Percentiles rank a stretch among this genome's conserved stretches.
Conservation (phyloP, 2,329 filamentous ascomycete species). For the Sporothrix humicola region DNA sequence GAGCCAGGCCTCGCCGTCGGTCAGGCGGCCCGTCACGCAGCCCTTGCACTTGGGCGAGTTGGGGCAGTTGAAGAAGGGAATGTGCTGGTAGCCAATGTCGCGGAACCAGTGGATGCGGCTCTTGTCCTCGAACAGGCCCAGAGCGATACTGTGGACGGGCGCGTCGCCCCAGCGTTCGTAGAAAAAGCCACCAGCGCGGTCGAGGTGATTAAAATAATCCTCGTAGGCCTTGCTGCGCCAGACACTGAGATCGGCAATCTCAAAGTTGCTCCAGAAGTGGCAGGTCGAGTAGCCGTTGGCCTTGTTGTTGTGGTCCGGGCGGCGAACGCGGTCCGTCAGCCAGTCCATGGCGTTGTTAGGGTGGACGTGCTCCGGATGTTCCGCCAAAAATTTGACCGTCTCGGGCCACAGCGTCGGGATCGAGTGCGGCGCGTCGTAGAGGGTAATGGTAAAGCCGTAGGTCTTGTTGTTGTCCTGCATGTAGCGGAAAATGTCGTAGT, state of each 20-base stretch:
- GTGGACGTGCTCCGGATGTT: conserved; percentile 80
- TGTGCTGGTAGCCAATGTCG: conserved; percentile 97
- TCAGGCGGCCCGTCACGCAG: conserved; percentile 85
- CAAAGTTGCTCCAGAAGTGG: conserved; percentile 99
- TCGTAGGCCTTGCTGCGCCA: conserved; percentile 90
- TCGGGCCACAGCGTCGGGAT: conserved; percentile 94
- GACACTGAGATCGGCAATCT: conserved; percentile 91
- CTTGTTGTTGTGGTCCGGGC: conserved; percentile 78
- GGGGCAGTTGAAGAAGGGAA: conserved; percentile 98
- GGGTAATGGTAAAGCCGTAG: conserved; percentile 97
- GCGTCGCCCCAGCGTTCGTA: conserved; percentile 70
- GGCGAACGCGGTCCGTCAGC: conserved; percentile 77
- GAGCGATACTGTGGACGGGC: conserved; percentile 90
- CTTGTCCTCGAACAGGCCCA: conserved; percentile 90
- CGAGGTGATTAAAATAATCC: conserved; percentile 94
- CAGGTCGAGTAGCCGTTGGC: conserved; percentile 97
- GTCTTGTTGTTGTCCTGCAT: conserved; percentile 99
- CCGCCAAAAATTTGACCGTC: conserved; percentile 85
- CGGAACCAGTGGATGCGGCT: conserved; percentile 98
- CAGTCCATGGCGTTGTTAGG: conserved; percentile 85
- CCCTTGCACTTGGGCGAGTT: conserved; percentile 84
- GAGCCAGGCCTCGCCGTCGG: conserved; percentile 84
- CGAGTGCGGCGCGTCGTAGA: conserved; percentile 89
- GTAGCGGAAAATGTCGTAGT: conserved; percentile 97
- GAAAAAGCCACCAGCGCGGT: conserved; percentile 86